Base-by-base conservation (phyloP, 2,329 filamentous ascomycete genomes). In the Verticillium zaregamsianum region DNA sequence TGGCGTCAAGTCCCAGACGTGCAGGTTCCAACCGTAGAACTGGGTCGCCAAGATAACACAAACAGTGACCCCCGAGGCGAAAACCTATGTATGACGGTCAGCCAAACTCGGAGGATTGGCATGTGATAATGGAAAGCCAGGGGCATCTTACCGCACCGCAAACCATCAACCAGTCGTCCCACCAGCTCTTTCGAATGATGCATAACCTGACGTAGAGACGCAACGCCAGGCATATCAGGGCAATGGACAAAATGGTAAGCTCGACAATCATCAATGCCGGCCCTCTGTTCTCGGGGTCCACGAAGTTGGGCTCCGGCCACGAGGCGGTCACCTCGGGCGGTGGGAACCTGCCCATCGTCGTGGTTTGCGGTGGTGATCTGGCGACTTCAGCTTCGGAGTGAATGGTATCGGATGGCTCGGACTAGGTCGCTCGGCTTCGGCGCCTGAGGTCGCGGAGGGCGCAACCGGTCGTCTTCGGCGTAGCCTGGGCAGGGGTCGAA, bases 151-250 rank as follows among this genome's bases (percentile, higher is more conserved):
- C 76, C 64, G 72, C 71, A 4, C 75, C 75, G 37, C 61, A 70
- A 5, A 77, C 63, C 77, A 79, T 79, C 14, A 79, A 59, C 76
- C 74, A 78, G 67, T 79, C 77, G 63, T 79, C 77, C 59, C 70
- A 67, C 37, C 74, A 73, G 40, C 63, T 70, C 58, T 69, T 72
- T 54, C 71, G 69, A 37, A 78, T 69, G 39, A 76, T 69, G 60
- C 65, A 60, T 2, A 74, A 62, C 11, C 75, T 69, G 56, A 77
- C 76, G 55, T 77, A 78, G 45, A 79, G 68, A 15, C 77, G 73
- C 57, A 77, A 67, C 31, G 65, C 57, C 9, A 79, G 66, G 23
- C 71, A 72, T 14, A 75, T 57, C 20, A 77, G 59, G 5, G 75
- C 75, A 11, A 78, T 33, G 0, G 72, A 66, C 32, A 76, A 68